phyloP scores from a whole-genome alignment of 2,329 filamentous ascomycete genomes.

The Trichoderma atroviride region DNA sequence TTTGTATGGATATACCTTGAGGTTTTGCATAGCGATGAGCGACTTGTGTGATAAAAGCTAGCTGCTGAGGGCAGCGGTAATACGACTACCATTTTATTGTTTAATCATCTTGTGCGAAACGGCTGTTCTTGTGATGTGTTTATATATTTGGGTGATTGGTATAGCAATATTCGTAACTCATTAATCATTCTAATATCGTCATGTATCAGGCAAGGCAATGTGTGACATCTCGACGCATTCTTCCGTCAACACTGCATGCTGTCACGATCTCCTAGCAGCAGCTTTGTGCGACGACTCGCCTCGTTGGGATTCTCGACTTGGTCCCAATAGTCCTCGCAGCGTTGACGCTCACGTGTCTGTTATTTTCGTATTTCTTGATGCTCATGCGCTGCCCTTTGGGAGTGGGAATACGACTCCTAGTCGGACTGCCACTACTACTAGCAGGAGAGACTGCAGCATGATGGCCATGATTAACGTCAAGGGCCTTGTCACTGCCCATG shows the following conservation, averaged over 20 bases:
- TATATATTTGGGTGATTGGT: neutral
- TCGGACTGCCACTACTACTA: neutral
- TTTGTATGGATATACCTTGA: neutral
- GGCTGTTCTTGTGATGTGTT: neutral
- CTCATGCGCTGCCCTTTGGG: neutral
- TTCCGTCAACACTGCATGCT: too few relatives aligned
- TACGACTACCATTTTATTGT: neutral
- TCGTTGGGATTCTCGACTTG: neutral
- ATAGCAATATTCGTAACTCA: neutral
- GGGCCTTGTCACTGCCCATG: neutral
- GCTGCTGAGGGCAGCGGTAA: neutral
- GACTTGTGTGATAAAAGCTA: neutral
- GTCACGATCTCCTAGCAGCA: neutral
- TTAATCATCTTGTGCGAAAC: neutral
- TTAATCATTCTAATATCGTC: neutral
- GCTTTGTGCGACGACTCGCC: neutral
- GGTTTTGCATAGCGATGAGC: conserved; percentile 19
- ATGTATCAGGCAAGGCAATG: neutral
- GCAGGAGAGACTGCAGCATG: neutral
- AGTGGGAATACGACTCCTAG: neutral
- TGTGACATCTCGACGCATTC: neutral
- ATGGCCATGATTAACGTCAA: neutral
- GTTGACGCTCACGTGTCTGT: neutral
- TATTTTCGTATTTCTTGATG: neutral
- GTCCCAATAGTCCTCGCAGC: neutral